Percentiles rank a stretch among this genome's conserved stretches.
Conservation (phyloP, 257 asterid genomes). For the Nicotiana otophora region DNA sequence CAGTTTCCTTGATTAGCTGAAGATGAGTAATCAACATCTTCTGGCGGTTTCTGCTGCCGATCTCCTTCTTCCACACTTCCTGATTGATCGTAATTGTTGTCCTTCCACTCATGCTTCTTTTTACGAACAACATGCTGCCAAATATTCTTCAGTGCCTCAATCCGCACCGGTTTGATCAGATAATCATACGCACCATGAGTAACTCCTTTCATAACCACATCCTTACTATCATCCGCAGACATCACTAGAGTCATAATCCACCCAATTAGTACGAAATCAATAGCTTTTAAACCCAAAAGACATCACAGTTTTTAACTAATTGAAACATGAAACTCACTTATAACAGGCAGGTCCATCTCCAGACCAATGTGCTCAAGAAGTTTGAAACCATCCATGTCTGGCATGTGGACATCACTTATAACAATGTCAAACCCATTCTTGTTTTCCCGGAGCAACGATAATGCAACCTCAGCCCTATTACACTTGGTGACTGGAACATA, state of each 20-base stretch:
- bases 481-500: conserved; percentile 60
- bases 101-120: conserved; percentile 67
- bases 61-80: conserved; percentile 71
- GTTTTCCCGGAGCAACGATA: conserved; percentile 60
- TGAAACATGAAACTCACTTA: conserved; percentile 53
- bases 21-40: conserved; percentile 69
- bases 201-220: conserved; percentile 92
- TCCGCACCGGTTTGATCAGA: conserved; percentile 84
- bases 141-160: conserved; percentile 92
- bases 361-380: conserved; percentile 84
- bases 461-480: conserved; percentile 78
- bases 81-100: conserved; percentile 56
- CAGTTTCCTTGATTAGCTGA: conserved; percentile 73
- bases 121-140: conserved; percentile 97
- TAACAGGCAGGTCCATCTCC: conserved; percentile 95
- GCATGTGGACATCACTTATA: conserved; percentile 97
- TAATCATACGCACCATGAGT: conserved; percentile 97
- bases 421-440: conserved; percentile 72
- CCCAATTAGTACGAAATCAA: not conserved
- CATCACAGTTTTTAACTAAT: not conserved
- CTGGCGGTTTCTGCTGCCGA: conserved; percentile 46
- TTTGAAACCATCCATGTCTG: conserved; percentile 96
- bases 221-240: conserved; percentile 91
- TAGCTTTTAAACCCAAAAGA: not conserved
- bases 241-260: conserved; percentile 50